A percentile compares a stretch with the other conserved stretches of the same genome.
Evolutionary conservation across 2,329 filamentous ascomycete genomes (phyloP).

Genomic region (Nemania sp.): DNA sequence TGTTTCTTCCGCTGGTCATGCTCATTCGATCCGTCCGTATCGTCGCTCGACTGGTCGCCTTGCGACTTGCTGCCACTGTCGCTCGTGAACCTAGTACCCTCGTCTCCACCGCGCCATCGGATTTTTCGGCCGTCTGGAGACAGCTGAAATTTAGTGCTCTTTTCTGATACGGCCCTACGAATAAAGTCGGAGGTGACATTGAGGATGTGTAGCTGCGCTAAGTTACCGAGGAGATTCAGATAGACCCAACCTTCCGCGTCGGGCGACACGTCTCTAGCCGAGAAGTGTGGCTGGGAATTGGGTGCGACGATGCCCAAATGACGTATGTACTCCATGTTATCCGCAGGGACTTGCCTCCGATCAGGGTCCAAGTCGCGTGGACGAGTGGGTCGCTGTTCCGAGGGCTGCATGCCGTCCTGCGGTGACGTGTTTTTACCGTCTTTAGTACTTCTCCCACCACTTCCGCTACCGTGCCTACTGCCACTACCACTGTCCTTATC

Average conservation of each 20-base stretch:
- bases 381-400: constrained; percentile 81
- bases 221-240: constrained; percentile 80
- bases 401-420: constrained; percentile 53
- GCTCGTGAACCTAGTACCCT: constrained; percentile 74
- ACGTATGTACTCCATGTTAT: constrained; percentile 84
- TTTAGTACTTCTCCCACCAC: constrained; percentile 39
- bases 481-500: constrained; percentile 42
- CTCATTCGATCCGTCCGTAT: constrained; percentile 59
- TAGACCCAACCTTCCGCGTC: constrained; percentile 84
- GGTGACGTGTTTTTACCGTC: constrained; percentile 53
- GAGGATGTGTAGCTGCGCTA: constrained; percentile 87
- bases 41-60: constrained; percentile 63
- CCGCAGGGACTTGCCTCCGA: constrained; percentile 77
- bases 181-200: constrained; percentile 85
- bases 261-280: constrained; percentile 64
- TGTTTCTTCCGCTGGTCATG: constrained; percentile 59
- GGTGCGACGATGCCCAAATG: constrained; percentile 77
- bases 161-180: constrained; percentile 75
- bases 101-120: constrained; percentile 78
- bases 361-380: constrained; percentile 82
- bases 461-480: constrained; percentile 23
- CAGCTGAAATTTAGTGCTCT: constrained; percentile 81
- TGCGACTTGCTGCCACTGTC: constrained; percentile 66
- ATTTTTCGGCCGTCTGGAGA: constrained; percentile 83
- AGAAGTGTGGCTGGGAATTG: constrained; percentile 61